Percentiles rank a stretch among this genome's conserved stretches.
These are phyloP conservation scores for Zalaria sp. DNA, from an alignment of 2,329 filamentous ascomycete species.

Conservation along the genomic window DNA sequence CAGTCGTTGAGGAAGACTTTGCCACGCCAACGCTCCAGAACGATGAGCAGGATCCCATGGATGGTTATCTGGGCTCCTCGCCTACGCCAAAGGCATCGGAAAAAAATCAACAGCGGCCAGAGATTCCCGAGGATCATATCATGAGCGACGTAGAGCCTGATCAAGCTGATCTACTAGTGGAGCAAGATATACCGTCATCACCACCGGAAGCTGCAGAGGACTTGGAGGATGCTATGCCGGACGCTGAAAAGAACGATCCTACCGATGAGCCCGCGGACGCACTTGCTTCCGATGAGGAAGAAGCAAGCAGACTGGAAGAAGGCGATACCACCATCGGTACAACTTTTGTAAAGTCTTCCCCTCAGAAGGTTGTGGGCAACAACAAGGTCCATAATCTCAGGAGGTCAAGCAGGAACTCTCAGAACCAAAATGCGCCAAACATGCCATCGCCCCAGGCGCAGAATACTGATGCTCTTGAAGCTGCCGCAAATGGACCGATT, in stretches of 20 bases:
- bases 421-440: background rate
- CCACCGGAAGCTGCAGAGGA: slow-evolving; percentile 5
- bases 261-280: background rate
- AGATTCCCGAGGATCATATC: too few species aligned
- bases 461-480: too few species aligned
- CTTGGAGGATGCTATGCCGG: slow-evolving; percentile 1
- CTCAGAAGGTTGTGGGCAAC: too few species aligned
- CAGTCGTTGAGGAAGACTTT: slow-evolving; percentile 15
- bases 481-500: too few species aligned
- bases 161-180: slow-evolving; percentile 4
- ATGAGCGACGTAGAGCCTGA: slow-evolving; percentile 6
- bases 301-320: too few species aligned
- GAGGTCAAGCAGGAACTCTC: background rate
- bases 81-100: slow-evolving; percentile 31
- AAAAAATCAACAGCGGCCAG: slow-evolving; percentile 6
- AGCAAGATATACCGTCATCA: slow-evolving; percentile 7
- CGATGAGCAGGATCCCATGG: slow-evolving; percentile 23
- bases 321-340: too few species aligned
- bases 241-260: background rate
- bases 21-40: slow-evolving; percentile 27
- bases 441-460: too few species aligned
- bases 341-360: too few species aligned
- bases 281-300: too few species aligned
- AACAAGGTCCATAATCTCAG: background rate
- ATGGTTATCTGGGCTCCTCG: slow-evolving; percentile 36